Conservation (phyloP, 768 basidiomycete species). For the Leccinum subtestaceum region DNA sequence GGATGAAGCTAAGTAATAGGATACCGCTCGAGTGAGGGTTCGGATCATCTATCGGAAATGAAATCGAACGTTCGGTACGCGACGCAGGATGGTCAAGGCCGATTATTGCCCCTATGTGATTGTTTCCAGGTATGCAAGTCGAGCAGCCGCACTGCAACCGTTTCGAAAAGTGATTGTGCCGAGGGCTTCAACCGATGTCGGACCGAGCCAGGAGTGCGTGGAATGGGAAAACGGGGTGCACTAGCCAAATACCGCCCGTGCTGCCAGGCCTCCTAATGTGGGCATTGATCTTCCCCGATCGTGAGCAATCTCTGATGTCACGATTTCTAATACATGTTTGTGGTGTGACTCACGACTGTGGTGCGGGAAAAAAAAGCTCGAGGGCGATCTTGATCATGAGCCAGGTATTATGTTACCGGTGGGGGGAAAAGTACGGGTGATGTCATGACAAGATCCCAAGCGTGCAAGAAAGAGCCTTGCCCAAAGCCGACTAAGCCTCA, state of each 20-base stretch:
- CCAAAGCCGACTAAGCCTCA: neutral
- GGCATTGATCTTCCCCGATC: neutral
- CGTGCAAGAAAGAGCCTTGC: no score
- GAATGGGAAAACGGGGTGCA: no score
- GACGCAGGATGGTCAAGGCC: no score
- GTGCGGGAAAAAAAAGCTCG: neutral
- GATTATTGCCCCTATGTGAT: neutral
- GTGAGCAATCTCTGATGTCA: neutral
- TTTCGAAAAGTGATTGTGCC: neutral
- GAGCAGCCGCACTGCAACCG: neutral
- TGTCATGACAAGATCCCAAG: no score
- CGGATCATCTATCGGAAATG: neutral
- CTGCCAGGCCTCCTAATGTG: neutral
- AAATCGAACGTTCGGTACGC: neutral
- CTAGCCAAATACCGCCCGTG: no score
- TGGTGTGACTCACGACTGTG: neutral
- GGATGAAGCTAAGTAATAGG: constrained; percentile 24
- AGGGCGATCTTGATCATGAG: neutral
- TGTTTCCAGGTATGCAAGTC: neutral
- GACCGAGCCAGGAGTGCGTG: no score
- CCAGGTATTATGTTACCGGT: no score
- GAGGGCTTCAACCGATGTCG: neutral
- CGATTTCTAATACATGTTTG: neutral
- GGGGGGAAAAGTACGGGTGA: no score
- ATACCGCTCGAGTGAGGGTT: constrained; percentile 18